A percentile compares a stretch with the other conserved stretches of the same genome.
Evolutionary conservation across 495 filamentous ascomycete genomes (phyloP).

Genomic region (Paragyromitra xinjiangensis): DNA sequence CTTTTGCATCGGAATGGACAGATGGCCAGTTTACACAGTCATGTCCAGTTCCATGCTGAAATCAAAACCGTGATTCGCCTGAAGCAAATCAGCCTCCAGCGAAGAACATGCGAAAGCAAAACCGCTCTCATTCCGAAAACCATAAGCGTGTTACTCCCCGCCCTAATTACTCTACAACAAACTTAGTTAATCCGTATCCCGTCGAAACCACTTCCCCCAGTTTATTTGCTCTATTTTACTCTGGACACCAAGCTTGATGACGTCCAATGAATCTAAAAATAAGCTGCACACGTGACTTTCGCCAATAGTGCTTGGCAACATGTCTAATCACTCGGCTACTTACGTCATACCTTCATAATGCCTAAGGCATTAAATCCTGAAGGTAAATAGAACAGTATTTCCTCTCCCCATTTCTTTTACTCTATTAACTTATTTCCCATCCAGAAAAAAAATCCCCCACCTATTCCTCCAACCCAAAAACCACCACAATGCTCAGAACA

Average conservation of each 20-base stretch:
- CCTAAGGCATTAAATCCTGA: neutral
- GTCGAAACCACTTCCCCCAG: neutral
- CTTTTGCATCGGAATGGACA: too few relatives aligned
- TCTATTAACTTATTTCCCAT: neutral
- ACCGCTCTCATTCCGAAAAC: too few relatives aligned
- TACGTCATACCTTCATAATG: constrained; percentile 11
- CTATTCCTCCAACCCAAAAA: neutral
- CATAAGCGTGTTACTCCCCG: neutral
- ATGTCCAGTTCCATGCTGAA: too few relatives aligned
- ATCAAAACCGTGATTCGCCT: too few relatives aligned
- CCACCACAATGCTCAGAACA: constrained; percentile 27
- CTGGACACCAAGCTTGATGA: neutral
- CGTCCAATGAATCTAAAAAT: neutral
- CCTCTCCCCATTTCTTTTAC: neutral
- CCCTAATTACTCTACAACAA: neutral
- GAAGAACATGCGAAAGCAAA: too few relatives aligned
- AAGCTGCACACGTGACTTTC: neutral
- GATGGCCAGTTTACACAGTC: too few relatives aligned
- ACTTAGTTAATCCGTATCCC: neutral
- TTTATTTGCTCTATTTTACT: neutral
- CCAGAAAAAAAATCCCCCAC: neutral
- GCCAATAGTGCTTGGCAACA: neutral
- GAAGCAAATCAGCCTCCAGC: too few relatives aligned
- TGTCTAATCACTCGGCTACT: neutral
- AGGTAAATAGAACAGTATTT: neutral